A percentile compares a stretch with the other conserved stretches of the same genome.
These are phyloP conservation scores for Phyllosticta citribraziliensis DNA, from an alignment of 2,329 filamentous ascomycete species.

Conservation along the genomic window DNA sequence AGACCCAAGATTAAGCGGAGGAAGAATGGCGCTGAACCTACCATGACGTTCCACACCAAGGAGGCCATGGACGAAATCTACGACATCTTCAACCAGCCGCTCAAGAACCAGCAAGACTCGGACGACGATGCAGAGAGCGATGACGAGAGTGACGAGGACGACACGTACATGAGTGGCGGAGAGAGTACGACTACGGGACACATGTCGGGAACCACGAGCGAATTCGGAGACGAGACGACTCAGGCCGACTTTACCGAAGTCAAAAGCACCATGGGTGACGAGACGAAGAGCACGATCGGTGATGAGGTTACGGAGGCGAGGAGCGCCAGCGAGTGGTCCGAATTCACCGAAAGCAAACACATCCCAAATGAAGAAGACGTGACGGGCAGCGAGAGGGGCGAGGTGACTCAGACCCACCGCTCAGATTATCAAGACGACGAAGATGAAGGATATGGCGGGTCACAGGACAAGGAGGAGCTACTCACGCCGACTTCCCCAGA, in stretches of 20 bases:
- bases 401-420: background rate
- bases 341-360: slow-evolving; percentile 68
- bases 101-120: slow-evolving; percentile 41
- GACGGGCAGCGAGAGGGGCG: slow-evolving; percentile 23
- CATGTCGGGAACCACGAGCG: slow-evolving; percentile 53
- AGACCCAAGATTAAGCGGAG: slow-evolving; percentile 69
- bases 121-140: slow-evolving; percentile 52
- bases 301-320: slow-evolving; percentile 25
- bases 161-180: slow-evolving; percentile 75
- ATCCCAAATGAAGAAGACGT: slow-evolving; percentile 40
- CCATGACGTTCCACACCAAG: slow-evolving; percentile 93
- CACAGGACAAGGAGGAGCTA: slow-evolving; percentile 26
- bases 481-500: slow-evolving; percentile 35
- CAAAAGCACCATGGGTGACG: slow-evolving; percentile 22
- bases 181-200: slow-evolving; percentile 76
- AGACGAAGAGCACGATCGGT: slow-evolving; percentile 20
- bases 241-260: slow-evolving; percentile 40
- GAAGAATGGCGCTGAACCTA: slow-evolving; percentile 71
- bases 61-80: slow-evolving; percentile 97
- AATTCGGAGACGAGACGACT: slow-evolving; percentile 53
- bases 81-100: slow-evolving; percentile 86
- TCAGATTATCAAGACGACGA: slow-evolving; percentile 1
- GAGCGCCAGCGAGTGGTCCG: slow-evolving; percentile 72
- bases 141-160: slow-evolving; percentile 56
- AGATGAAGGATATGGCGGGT: slow-evolving; percentile 22